These are phyloP conservation scores for Diplodia mutila DNA, from an alignment of 2,329 filamentous ascomycete species.

Conservation along the genomic window DNA sequence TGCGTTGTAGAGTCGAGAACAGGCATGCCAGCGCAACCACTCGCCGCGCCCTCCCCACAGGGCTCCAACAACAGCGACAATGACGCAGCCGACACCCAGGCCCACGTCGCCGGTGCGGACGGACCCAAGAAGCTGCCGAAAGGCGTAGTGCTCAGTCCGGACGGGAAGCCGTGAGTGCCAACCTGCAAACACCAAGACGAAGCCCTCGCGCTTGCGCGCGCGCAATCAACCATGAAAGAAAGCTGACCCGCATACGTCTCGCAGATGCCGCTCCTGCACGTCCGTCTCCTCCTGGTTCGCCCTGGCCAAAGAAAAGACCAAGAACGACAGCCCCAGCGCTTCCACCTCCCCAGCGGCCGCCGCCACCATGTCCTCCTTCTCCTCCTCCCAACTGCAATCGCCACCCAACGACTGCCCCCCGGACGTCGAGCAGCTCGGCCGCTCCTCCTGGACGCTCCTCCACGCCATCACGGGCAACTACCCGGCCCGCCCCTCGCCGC, in stretches of 20 bases:
- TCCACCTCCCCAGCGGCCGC: slow-evolving; percentile 34
- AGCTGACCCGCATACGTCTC: slow-evolving; percentile 3
- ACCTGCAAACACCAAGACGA: slow-evolving; percentile 25
- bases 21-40: slow-evolving; percentile 42
- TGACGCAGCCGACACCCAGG: slow-evolving; percentile 25
- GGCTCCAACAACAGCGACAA: slow-evolving; percentile 12
- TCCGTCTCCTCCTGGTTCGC: slow-evolving; percentile 63
- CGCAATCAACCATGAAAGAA: neutral
- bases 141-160: slow-evolving; percentile 74
- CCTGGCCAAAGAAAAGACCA: slow-evolving; percentile 59
- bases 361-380: slow-evolving; percentile 28
- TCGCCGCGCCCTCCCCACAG: slow-evolving; percentile 36
- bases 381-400: slow-evolving; percentile 39
- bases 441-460: slow-evolving; percentile 88
- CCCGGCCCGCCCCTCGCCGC: slow-evolving; percentile 67
- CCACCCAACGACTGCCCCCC: slow-evolving; percentile 82
- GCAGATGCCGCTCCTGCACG: slow-evolving; percentile 72
- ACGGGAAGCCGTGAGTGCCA: slow-evolving; percentile 76
- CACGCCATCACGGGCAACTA: slow-evolving; percentile 91
- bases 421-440: slow-evolving; percentile 84
- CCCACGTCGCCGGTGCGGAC: slow-evolving; percentile 27
- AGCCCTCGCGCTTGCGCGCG: no score
- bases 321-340: slow-evolving; percentile 36
- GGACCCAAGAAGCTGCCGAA: slow-evolving; percentile 64
- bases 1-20: slow-evolving; percentile 43